Percentiles rank a stretch among this genome's conserved stretches.
Evolutionary conservation across 352 stramenopile genomes (phyloP).

Genomic region (Elongisporangium prolatum): DNA sequence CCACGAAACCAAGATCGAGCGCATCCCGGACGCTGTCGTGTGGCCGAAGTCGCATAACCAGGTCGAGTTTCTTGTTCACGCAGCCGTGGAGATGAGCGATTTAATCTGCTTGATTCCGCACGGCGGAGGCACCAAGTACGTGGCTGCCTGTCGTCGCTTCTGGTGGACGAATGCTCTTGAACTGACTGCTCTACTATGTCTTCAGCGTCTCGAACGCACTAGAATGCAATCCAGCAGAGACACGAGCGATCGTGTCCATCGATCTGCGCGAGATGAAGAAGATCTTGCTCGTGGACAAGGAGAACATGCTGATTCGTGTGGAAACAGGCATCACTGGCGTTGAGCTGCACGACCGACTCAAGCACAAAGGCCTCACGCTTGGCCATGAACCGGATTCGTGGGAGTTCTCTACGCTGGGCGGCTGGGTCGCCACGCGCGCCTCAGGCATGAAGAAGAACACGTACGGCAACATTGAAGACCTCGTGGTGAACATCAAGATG

Average conservation of each 20-base stretch:
- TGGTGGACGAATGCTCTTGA: neutral
- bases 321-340: slow-evolving; percentile 90
- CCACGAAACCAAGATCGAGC: slow-evolving; percentile 30
- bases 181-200: neutral
- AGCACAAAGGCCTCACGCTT: slow-evolving; percentile 82
- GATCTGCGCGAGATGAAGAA: slow-evolving; percentile 91
- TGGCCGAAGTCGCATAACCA: slow-evolving; percentile 83
- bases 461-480: slow-evolving; percentile 95
- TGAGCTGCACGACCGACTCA: slow-evolving; percentile 85
- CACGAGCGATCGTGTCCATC: slow-evolving; percentile 90
- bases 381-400: slow-evolving; percentile 92
- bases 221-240: slow-evolving; percentile 54
- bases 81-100: slow-evolving; percentile 46
- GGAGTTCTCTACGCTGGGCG: slow-evolving; percentile 92
- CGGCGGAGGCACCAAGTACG: slow-evolving; percentile 91
- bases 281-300: slow-evolving; percentile 61
- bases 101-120: slow-evolving; percentile 92
- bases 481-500: slow-evolving; percentile 82
- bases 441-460: slow-evolving; percentile 94
- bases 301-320: slow-evolving; percentile 85
- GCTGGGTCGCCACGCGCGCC: slow-evolving; percentile 90
- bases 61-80: slow-evolving; percentile 75
- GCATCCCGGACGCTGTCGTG: slow-evolving; percentile 90
- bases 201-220: slow-evolving; percentile 59
- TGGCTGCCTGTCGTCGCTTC: slow-evolving; percentile 25